phyloP scores from a whole-genome alignment of 352 stramenopile species.

The Pseudoperonospora humuli region DNA sequence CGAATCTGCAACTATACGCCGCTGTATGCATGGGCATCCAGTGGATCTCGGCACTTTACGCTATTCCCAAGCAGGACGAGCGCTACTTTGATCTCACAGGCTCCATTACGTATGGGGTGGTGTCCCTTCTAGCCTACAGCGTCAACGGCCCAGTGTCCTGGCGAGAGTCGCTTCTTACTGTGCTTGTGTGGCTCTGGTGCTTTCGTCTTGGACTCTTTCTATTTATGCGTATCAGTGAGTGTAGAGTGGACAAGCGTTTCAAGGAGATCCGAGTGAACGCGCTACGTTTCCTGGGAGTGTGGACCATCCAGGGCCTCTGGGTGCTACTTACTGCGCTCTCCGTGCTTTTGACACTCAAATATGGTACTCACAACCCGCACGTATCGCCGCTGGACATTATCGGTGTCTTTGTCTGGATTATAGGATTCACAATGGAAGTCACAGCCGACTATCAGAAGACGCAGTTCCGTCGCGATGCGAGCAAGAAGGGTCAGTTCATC shows the following conservation, averaged over 20 bases:
- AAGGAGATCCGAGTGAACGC: constrained; percentile 50
- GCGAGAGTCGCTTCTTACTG: constrained; percentile 48
- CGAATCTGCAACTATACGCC: constrained; percentile 43
- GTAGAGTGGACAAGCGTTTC: constrained; percentile 72
- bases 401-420: constrained; percentile 40
- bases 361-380: constrained; percentile 15
- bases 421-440: constrained; percentile 71
- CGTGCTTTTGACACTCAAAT: constrained; percentile 45
- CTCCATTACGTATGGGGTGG: constrained; percentile 55
- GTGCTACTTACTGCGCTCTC: constrained; percentile 67
- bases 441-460: constrained; percentile 79
- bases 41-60: constrained; percentile 60
- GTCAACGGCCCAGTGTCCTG: constrained; percentile 22
- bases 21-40: constrained; percentile 47
- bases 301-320: constrained; percentile 81
- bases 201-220: constrained; percentile 71
- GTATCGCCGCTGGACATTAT: constrained; percentile 35
- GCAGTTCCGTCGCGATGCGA: constrained; percentile 48
- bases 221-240: constrained; percentile 59
- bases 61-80: constrained; percentile 62
- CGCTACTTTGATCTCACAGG: constrained; percentile 81
- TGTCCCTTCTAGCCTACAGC: constrained; percentile 42
- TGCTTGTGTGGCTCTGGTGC: constrained; percentile 74
- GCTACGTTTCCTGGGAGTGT: constrained; percentile 66
- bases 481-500: constrained; percentile 79